Evolutionary conservation across 805 yeast genomes (phyloP).

Genomic region (Saccharomyces kudriavzevii): DNA sequence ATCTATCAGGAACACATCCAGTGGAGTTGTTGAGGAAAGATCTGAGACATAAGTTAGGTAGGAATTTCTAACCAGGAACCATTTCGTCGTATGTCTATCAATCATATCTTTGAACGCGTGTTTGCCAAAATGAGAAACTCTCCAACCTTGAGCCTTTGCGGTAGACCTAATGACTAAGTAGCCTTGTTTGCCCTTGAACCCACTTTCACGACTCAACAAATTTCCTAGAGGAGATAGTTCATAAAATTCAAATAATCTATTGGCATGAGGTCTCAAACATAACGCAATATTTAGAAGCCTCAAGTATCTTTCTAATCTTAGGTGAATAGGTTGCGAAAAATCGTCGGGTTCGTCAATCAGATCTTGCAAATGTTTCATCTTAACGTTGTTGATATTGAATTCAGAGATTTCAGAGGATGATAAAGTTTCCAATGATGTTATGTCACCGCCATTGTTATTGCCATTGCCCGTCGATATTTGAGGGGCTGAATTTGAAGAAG

Average conservation of each 20-base stretch:
- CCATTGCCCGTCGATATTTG: background rate
- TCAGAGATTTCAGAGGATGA: constrained; percentile 1
- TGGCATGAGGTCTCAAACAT: constrained; percentile 71
- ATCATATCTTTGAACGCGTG: constrained; percentile 81
- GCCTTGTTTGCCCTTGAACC: constrained; percentile 86
- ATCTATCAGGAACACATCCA: constrained; percentile 90
- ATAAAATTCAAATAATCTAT: constrained; percentile 73
- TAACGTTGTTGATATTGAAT: constrained; percentile 14
- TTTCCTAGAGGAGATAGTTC: constrained; percentile 87
- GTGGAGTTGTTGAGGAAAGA: constrained; percentile 75
- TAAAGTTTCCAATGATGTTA: background rate
- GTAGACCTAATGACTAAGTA: constrained; percentile 69
- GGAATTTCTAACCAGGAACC: constrained; percentile 83
- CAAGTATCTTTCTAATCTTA: constrained; percentile 56
- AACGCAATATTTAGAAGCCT: constrained; percentile 50
- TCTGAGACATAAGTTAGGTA: constrained; percentile 81
- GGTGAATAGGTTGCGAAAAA: constrained; percentile 21
- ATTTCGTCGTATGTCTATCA: constrained; percentile 80
- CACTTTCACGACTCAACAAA: constrained; percentile 70
- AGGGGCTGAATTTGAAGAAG: background rate
- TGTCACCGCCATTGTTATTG: background rate
- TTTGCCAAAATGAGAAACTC: constrained; percentile 79
- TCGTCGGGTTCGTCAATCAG: constrained; percentile 24
- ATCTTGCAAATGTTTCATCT: constrained; percentile 26
- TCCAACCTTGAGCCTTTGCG: constrained; percentile 89